Evolutionary conservation across 2,329 filamentous ascomycete genomes (phyloP), one percentile per base, ranked within the genome.

Genomic region (Neoscytalidium dimidiatum): DNA sequence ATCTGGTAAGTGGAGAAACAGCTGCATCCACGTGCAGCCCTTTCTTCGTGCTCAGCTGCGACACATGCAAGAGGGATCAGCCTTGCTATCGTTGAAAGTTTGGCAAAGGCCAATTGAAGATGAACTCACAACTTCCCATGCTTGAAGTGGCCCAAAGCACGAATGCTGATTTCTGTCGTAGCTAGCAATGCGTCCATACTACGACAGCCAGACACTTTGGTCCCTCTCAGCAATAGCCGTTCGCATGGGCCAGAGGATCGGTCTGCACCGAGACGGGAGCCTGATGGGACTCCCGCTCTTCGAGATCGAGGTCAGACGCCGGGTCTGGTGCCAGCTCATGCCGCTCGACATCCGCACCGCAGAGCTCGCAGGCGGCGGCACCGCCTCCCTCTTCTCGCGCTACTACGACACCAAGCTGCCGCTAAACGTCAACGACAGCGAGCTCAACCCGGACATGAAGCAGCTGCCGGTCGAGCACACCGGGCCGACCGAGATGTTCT

Each of bases 301-400:
- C 67, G 83, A 88, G 64, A 81, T 81, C 3, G 85, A 89, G 73
- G 83, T 88, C 75, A 82, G 87, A 21, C 82, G 87, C 8, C 81
- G 88, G 2, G 71, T 89, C 0, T 90, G 87, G 84, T 86, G 85
- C 77, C 85, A 88, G 68, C 81, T 90, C n/a, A 73, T 87, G 31
- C 80, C 87, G n/a, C 79, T 89, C 1, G 88, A 90, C 67, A 78
- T 83, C 29, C 82, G 83, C 7, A 81, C 81, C 1, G 81, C 84
- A 6, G 84, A 87, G 69, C 80, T 86, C 57, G 81, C 84, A 3
- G 86, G 86, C 11, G 86, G 86, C 11, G 80, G 75, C 17, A 75
- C 80, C 11, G 75, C 80, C n/a, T 75, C 85, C 6, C 72, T 79
- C 8, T 67, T 60, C n/a, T 9, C 57, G 9, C 35, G 28, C 17